A percentile compares a stretch with the other conserved stretches of the same genome.
Evolutionary conservation across 495 filamentous ascomycete species (phyloP).

Genomic region (Aspergillus nidulans): DNA sequence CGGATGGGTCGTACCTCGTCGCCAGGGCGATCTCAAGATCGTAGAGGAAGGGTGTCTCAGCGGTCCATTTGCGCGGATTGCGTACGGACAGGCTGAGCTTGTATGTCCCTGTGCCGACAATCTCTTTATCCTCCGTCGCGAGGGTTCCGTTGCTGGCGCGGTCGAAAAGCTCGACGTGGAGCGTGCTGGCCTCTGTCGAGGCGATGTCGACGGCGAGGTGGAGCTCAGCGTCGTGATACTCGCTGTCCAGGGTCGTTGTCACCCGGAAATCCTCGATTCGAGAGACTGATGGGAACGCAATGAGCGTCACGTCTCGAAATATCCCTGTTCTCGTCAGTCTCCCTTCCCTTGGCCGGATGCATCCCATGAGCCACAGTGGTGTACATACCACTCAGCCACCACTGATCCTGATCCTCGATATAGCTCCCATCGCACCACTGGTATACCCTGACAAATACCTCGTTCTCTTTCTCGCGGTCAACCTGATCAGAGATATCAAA

Average conservation of each 20-base stretch:
- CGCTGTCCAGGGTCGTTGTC: conserved; percentile 48
- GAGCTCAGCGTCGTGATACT: conserved; percentile 52
- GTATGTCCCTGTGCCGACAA: conserved; percentile 6
- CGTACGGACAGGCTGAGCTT: conserved; percentile 36
- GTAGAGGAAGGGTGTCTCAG: conserved; percentile 60
- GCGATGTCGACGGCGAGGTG: conserved; percentile 40
- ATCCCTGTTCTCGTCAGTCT: conserved; percentile 42
- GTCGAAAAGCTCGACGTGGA: conserved; percentile 34
- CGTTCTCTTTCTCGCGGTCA: conserved; percentile 38
- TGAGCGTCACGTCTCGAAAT: conserved; percentile 61
- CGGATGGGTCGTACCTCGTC: conserved; percentile 16
- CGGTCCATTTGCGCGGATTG: conserved; percentile 59
- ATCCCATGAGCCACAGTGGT: no score
- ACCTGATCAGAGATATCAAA: conserved; percentile 54
- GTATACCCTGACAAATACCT: conserved; percentile 54
- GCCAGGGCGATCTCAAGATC: conserved; percentile 34
- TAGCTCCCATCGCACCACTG: conserved; percentile 61
- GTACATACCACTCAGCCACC: conserved; percentile 48
- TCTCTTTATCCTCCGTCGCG: neutral
- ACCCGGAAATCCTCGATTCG: conserved; percentile 58
- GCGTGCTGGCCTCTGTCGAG: conserved; percentile 12
- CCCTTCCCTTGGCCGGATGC: no score
- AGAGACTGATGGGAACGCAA: conserved; percentile 46
- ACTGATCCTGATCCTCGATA: conserved; percentile 61
- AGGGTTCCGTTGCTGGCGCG: neutral